These are phyloP conservation scores for Penicillium sclerotiorum DNA, from an alignment of 2,329 filamentous ascomycete genomes.

Conservation along the genomic window DNA sequence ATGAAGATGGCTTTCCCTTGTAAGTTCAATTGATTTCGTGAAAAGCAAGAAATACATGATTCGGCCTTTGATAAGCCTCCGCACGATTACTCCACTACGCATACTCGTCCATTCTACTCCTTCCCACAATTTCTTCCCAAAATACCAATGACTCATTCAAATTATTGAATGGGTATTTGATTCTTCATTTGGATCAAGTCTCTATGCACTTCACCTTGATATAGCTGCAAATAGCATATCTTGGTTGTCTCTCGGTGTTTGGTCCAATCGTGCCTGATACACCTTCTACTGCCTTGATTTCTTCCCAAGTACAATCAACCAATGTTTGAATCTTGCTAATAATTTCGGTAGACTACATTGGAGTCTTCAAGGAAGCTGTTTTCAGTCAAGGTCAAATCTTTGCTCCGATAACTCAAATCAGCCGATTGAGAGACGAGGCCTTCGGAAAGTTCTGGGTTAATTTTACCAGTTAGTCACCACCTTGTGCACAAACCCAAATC, in stretches of 20 bases:
- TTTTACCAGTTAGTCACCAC: constrained; percentile 34
- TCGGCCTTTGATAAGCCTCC: not conserved
- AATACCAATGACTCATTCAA: too few species aligned
- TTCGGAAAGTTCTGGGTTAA: constrained; percentile 47
- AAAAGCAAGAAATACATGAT: too few species aligned
- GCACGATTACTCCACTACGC: too few species aligned
- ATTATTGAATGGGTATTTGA: too few species aligned
- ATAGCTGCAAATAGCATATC: too few species aligned
- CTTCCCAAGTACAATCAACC: too few species aligned
- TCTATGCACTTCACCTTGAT: too few species aligned
- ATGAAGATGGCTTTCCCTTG: constrained; percentile 30
- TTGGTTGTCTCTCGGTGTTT: too few species aligned
- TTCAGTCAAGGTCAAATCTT: constrained; percentile 38
- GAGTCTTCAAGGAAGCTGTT: constrained; percentile 35
- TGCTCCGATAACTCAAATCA: constrained; percentile 35
- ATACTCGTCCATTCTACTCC: not conserved
- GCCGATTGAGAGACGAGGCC: constrained; percentile 41
- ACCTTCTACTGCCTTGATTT: too few species aligned
- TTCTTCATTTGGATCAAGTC: too few species aligned
- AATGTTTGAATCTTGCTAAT: constrained; percentile 14
- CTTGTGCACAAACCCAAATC: not conserved
- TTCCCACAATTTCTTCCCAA: too few species aligned
- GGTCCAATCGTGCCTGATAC: too few species aligned
- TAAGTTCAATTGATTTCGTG: constrained; percentile 20
- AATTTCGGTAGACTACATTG: constrained; percentile 33